phyloP scores from a whole-genome alignment of 2,329 filamentous ascomycete species.

The Ascochyta pisi region DNA sequence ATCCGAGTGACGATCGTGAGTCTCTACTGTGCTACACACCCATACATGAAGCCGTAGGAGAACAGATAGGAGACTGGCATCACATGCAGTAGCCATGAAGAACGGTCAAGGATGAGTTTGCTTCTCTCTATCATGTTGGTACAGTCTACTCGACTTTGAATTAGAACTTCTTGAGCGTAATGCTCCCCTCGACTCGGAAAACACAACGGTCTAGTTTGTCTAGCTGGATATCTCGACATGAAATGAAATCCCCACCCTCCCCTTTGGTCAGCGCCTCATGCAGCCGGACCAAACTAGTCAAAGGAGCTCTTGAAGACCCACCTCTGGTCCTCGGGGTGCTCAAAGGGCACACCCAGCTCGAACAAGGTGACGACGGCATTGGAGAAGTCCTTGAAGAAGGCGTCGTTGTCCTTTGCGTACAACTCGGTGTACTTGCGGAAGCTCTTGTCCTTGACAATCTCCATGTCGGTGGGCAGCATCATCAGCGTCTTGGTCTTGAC shows the following conservation, averaged over 20 bases:
- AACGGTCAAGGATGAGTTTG: neutral
- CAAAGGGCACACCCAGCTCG: conserved; percentile 92
- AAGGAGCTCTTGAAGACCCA: conserved; percentile 56
- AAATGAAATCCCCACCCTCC: conserved; percentile 16
- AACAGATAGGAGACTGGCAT: too few relatives aligned
- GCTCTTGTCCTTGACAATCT: conserved; percentile 83
- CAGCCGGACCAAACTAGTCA: conserved; percentile 29
- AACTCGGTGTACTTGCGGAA: conserved; percentile 82
- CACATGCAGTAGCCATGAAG: neutral
- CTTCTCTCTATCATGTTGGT: neutral
- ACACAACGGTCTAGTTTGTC: conserved; percentile 30
- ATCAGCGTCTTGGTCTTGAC: conserved; percentile 86
- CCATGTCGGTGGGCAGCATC: conserved; percentile 96
- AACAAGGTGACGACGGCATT: conserved; percentile 82
- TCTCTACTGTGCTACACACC: too few relatives aligned
- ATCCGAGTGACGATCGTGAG: neutral
- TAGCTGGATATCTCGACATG: conserved; percentile 42
- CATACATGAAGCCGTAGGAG: too few relatives aligned
- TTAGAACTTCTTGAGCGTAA: neutral
- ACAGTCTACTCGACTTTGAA: neutral
- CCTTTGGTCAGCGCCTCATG: neutral
- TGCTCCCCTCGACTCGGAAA: conserved; percentile 7
- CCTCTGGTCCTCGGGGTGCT: conserved; percentile 56
- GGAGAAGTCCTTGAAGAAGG: conserved; percentile 93
- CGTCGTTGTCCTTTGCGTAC: conserved; percentile 89